Conservation (phyloP, 768 basidiomycete species). For the Austroboletus festivus region DNA sequence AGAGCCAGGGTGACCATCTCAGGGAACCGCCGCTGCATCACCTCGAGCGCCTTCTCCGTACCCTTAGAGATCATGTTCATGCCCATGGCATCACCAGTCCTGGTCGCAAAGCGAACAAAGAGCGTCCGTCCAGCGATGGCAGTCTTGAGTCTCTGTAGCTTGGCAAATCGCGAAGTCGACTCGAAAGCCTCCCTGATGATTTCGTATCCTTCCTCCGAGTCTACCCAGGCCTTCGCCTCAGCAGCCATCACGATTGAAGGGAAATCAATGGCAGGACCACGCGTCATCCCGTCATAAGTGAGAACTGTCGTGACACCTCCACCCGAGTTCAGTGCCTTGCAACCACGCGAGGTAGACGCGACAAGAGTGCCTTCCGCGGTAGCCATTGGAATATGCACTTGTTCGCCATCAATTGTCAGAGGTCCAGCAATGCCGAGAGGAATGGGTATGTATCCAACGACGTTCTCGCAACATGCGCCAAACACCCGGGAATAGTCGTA, state of each 20-base stretch:
- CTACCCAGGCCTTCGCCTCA: slow-evolving; percentile 84
- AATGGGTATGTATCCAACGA: slow-evolving; percentile 93
- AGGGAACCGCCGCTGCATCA: slow-evolving; percentile 75
- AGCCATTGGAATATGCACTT: slow-evolving; percentile 95
- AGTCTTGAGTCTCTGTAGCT: slow-evolving; percentile 79
- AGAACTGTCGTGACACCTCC: slow-evolving; percentile 95
- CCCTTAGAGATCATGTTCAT: slow-evolving; percentile 99
- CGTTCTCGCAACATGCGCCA: slow-evolving; percentile 98
- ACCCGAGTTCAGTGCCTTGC: slow-evolving; percentile 95
- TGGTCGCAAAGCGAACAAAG: slow-evolving; percentile 90
- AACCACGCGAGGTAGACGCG: slow-evolving; percentile 94
- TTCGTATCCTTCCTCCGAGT: slow-evolving; percentile 72
- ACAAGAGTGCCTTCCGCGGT: slow-evolving; percentile 99
- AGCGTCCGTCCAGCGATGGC: slow-evolving; percentile 91
- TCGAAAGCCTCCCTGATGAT: slow-evolving; percentile 86
- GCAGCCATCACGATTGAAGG: slow-evolving; percentile 77
- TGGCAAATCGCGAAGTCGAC: slow-evolving; percentile 90
- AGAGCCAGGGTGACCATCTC: slow-evolving; percentile 89
- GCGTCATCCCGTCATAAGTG: slow-evolving; percentile 93
- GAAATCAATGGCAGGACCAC: slow-evolving; percentile 98
- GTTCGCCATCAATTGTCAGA: slow-evolving; percentile 80
- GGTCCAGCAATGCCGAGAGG: slow-evolving; percentile 97
- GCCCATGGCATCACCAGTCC: slow-evolving; percentile 98
- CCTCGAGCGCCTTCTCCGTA: slow-evolving; percentile 89
- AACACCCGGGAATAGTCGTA: slow-evolving; percentile 95